Conservation (phyloP, 176 grass and related monocot genomes). For the Zea mays region DNA sequence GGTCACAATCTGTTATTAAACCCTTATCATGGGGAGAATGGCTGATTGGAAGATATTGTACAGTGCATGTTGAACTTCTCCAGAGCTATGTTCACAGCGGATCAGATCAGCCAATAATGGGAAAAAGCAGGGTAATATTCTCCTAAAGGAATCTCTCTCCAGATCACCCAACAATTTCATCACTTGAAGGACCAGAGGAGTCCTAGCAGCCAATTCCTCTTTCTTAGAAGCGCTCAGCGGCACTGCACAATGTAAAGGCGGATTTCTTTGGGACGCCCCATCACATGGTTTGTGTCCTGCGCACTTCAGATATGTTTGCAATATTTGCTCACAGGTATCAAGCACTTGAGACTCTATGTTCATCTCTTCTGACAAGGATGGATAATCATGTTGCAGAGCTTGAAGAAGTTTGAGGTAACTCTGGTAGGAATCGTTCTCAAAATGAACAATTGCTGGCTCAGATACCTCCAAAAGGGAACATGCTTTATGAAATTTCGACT, state of each 20-base stretch:
- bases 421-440: conserved; percentile 86
- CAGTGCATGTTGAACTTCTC: conserved; percentile 67
- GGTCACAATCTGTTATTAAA: conserved; percentile 21
- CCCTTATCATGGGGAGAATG: conserved; percentile 60
- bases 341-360: conserved; percentile 66
- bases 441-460: conserved; percentile 85
- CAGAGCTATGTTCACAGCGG: conserved; percentile 84
- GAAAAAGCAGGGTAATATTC: conserved; percentile 70
- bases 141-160: conserved; percentile 64
- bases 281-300: conserved; percentile 44
- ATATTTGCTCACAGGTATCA: conserved; percentile 64
- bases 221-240: conserved; percentile 71
- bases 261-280: conserved; percentile 18
- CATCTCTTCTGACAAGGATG: conserved; percentile 57
- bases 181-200: conserved; percentile 63
- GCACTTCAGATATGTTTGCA: conserved; percentile 74
- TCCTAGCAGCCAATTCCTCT: conserved; percentile 81
- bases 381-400: conserved; percentile 55
- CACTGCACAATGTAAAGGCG: conserved; percentile 53
- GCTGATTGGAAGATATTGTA: conserved; percentile 73
- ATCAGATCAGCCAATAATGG: conserved; percentile 82
- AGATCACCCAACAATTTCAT: conserved; percentile 67
- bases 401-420: conserved; percentile 83
- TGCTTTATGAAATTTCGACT: conserved; percentile 76
- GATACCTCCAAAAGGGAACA: conserved; percentile 89